These are phyloP conservation scores for Pistacia vera DNA, from an alignment of 345 rosid genomes.

Conservation along the genomic window DNA sequence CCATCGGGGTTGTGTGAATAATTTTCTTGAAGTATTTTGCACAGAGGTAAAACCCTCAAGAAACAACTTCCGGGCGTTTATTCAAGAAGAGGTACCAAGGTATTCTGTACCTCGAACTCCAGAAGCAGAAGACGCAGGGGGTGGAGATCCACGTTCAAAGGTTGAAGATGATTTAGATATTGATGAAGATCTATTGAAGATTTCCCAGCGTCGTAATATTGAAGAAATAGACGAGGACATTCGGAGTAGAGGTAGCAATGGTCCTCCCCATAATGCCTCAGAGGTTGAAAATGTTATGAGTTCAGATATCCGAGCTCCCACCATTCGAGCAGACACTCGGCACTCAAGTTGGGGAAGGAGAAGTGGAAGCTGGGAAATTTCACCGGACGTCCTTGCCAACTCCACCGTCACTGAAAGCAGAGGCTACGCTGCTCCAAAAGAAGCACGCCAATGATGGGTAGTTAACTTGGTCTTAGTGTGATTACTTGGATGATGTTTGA, in stretches of 20 bases:
- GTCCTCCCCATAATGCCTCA: slow-evolving; percentile 46
- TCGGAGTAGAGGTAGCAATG: slow-evolving; percentile 69
- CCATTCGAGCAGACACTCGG: slow-evolving; percentile 66
- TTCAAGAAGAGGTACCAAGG: slow-evolving; percentile 60
- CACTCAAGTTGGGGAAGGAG: slow-evolving; percentile 84
- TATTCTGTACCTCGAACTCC: slow-evolving; percentile 46
- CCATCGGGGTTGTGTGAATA: slow-evolving; percentile 58
- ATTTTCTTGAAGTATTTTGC: slow-evolving; percentile 80
- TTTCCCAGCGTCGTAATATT: slow-evolving; percentile 81
- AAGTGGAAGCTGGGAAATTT: slow-evolving; percentile 82
- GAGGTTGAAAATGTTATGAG: slow-evolving; percentile 56
- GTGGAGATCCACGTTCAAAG: slow-evolving; percentile 69
- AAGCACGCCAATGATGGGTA: slow-evolving; percentile 32
- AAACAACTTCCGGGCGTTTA: slow-evolving; percentile 70
- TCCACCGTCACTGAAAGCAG: slow-evolving; percentile 55
- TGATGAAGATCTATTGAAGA: slow-evolving; percentile 83
- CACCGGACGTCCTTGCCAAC: slow-evolving; percentile 51
- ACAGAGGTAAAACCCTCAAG: slow-evolving; percentile 70
- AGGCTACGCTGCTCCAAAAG: slow-evolving; percentile 50
- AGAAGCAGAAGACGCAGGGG: slow-evolving; percentile 52
- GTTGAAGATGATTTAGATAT: slow-evolving; percentile 93
- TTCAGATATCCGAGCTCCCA: slow-evolving; percentile 64
- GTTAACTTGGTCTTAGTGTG: slow-evolving; percentile 22
- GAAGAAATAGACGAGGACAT: slow-evolving; percentile 67
- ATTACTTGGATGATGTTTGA: slow-evolving; percentile 11